Conservation (phyloP, 1,284 basidiomycete species). For the Ustilago crameri region DNA sequence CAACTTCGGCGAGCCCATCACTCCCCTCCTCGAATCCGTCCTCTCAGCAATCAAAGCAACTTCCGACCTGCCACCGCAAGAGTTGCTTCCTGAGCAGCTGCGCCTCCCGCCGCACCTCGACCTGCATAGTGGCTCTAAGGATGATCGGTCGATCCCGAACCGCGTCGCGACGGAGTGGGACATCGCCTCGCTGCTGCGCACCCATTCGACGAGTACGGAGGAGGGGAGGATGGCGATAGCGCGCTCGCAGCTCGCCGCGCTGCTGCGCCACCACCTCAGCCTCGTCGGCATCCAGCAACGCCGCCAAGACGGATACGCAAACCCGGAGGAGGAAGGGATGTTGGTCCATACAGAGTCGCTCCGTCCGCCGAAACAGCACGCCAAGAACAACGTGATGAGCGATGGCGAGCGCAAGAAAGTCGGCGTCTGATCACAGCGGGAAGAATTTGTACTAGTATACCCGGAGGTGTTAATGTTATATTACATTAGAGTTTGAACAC, state of each 20-base stretch:
- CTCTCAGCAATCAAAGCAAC: constrained; percentile 15
- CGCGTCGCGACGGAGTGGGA: constrained; percentile 34
- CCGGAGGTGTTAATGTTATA: background rate
- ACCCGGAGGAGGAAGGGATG: constrained; percentile 21
- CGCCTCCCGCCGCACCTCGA: background rate
- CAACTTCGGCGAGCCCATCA: constrained; percentile 59
- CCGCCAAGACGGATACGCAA: constrained; percentile 7
- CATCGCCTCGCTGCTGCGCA: constrained; percentile 15
- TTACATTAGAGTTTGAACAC: constrained; percentile 47
- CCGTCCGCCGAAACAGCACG: constrained; percentile 11
- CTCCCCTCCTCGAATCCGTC: constrained; percentile 22
- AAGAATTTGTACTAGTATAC: background rate
- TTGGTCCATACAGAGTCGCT: constrained; percentile 35
- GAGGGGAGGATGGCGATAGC: constrained; percentile 11
- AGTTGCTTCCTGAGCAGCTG: constrained; percentile 23
- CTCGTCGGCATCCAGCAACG: constrained; percentile 27
- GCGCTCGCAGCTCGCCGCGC: constrained; percentile 33
- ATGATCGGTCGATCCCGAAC: constrained; percentile 16
- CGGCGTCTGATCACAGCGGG: constrained; percentile 20
- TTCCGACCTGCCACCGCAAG: constrained; percentile 18
- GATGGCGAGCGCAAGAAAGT: constrained; percentile 36
- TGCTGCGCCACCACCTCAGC: constrained; percentile 28
- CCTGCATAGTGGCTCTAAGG: background rate
- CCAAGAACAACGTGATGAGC: constrained; percentile 25
- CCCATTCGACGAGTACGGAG: background rate